These are phyloP conservation scores for Phaeosphaeria sp. DNA, from an alignment of 2,329 filamentous ascomycete species.

Conservation along the genomic window DNA sequence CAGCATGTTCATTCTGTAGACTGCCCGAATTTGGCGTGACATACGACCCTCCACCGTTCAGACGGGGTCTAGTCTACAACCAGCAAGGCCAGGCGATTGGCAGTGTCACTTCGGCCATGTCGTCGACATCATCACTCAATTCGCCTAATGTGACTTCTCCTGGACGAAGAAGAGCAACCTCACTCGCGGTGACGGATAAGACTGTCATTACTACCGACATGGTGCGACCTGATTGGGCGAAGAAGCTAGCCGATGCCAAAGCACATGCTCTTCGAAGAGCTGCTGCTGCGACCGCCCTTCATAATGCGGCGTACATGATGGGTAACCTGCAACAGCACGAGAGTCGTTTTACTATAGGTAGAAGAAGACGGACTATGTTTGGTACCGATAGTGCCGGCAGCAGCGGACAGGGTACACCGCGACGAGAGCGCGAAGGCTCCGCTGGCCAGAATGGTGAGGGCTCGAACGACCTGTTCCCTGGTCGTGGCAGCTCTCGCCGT, in stretches of 20 bases:
- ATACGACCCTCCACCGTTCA: constrained; percentile 87
- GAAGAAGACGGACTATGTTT: constrained; percentile 60
- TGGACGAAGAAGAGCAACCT: constrained; percentile 66
- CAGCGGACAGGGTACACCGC: constrained; percentile 54
- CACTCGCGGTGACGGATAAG: constrained; percentile 81
- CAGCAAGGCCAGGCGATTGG: constrained; percentile 60
- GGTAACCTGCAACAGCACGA: constrained; percentile 59
- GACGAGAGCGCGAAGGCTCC: constrained; percentile 41
- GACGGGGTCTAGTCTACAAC: constrained; percentile 78
- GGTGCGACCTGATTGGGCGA: constrained; percentile 92
- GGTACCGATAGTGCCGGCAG: constrained; percentile 53
- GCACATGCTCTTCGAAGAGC: constrained; percentile 85
- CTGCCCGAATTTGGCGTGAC: constrained; percentile 96
- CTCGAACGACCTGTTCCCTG: constrained; percentile 46
- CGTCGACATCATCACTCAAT: constrained; percentile 81
- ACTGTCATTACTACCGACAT: constrained; percentile 91
- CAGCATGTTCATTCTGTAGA: constrained; percentile 92
- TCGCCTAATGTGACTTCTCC: constrained; percentile 57
- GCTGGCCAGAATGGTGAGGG: constrained; percentile 41
- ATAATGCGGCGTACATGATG: constrained; percentile 93
- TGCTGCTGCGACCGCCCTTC: constrained; percentile 90
- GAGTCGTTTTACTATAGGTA: constrained; percentile 57
- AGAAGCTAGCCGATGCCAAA: constrained; percentile 83
- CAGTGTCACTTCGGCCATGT: constrained; percentile 73
- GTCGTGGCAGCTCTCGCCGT: constrained; percentile 61